A percentile compares a stretch with the other conserved stretches of the same genome.
Conservation (phyloP, 768 basidiomycete species). For the Boletus eberwhitei region DNA sequence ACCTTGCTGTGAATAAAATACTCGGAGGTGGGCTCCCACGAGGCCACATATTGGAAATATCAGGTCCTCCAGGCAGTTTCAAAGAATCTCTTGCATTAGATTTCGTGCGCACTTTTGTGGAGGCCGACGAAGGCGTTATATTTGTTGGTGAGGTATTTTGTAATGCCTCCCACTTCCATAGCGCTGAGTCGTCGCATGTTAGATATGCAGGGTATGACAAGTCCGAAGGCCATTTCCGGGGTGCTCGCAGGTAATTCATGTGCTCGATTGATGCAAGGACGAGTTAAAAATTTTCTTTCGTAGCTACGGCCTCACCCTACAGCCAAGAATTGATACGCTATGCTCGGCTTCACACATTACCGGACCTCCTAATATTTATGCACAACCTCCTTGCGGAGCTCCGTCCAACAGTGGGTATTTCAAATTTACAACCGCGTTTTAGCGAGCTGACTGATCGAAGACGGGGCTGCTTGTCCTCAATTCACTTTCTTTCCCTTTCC, state of each 20-base stretch:
- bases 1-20: conserved; percentile 51
- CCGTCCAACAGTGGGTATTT: conserved; percentile 43
- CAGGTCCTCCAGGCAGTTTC: conserved; percentile 70
- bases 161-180: neutral
- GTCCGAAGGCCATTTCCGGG: conserved; percentile 35
- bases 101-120: conserved; percentile 47
- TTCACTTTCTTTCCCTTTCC: conserved; percentile 67
- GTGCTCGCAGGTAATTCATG: conserved; percentile 24
- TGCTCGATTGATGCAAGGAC: conserved; percentile 7
- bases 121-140: conserved; percentile 49
- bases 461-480: conserved; percentile 60
- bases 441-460: conserved; percentile 27
- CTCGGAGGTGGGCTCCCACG: conserved; percentile 61
- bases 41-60: conserved; percentile 67
- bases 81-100: conserved; percentile 56
- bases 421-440: conserved; percentile 9
- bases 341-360: conserved; percentile 40
- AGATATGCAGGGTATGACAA: conserved; percentile 52
- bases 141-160: conserved; percentile 52
- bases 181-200: conserved; percentile 9
- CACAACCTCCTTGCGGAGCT: conserved; percentile 50
- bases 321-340: conserved; percentile 24
- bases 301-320: conserved; percentile 44
- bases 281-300: conserved; percentile 1
- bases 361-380: conserved; percentile 58